Percentiles rank a stretch among this genome's conserved stretches.
Conservation (phyloP, 2,329 filamentous ascomycete species). For the Penicillium sp. region DNA sequence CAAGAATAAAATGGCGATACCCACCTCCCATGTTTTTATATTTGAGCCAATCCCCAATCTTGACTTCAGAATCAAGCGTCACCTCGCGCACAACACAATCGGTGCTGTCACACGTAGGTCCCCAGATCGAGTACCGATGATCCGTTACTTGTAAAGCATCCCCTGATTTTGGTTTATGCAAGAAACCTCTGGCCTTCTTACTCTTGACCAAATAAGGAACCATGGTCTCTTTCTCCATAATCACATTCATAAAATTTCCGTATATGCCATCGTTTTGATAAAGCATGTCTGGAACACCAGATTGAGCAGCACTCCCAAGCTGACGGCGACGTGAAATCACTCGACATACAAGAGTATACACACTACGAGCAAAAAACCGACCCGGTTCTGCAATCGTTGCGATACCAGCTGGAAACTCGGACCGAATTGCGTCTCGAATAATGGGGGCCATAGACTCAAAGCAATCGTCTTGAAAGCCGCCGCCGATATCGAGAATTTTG, state of each 20-base stretch:
- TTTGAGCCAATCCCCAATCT: constrained; percentile 29
- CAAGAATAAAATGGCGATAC: neutral
- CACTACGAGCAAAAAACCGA: constrained; percentile 22
- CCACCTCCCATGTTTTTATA: constrained; percentile 33
- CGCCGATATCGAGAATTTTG: constrained; percentile 29
- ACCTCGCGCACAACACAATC: constrained; percentile 24
- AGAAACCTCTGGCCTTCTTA: neutral
- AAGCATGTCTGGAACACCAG: constrained; percentile 25
- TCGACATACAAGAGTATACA: constrained; percentile 25
- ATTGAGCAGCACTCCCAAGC: neutral
- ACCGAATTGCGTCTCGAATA: constrained; percentile 10
- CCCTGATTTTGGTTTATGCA: neutral
- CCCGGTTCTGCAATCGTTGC: constrained; percentile 29
- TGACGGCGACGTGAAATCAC: constrained; percentile 25
- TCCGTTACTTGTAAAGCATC: neutral
- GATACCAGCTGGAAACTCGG: constrained; percentile 12
- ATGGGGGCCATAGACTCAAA: constrained; percentile 22
- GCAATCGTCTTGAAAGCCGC: constrained; percentile 26
- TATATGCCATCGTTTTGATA: constrained; percentile 34
- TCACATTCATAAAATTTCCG: constrained; percentile 25
- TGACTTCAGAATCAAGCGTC: constrained; percentile 18
- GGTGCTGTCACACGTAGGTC: constrained; percentile 31
- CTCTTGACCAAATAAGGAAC: constrained; percentile 8
- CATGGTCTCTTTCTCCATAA: constrained; percentile 17
- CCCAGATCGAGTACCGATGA: constrained; percentile 30